Evolutionary conservation across 2,329 filamentous ascomycete species (phyloP), one percentile per base, ranked within the genome.

Genomic region (Botrytis sinoallii): DNA sequence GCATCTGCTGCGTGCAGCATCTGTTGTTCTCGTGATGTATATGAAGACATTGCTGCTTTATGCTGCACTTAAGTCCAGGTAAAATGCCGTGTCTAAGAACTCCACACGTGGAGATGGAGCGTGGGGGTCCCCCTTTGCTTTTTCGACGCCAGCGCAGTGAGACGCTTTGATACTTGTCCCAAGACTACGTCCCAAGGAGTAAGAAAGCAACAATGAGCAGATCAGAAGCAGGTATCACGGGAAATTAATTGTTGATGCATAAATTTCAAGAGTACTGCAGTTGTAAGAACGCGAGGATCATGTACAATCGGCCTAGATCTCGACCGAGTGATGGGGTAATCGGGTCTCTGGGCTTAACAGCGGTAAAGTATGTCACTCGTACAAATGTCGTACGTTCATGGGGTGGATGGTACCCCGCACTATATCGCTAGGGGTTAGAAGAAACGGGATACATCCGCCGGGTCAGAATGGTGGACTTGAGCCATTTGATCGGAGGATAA

Each of bases 21-120:
- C 71, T 72, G 63, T 46, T 59, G 71, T 72, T 72, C 71, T 72
- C 71, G 71, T 72, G 63, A 72, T 69, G 61, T 25, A 70, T 29
- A 20, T 67, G 64, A 60, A n/a, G 20, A 60, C 22, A 35, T 68
- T 69, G 71, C 71, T 72, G 71, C 71, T 72, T 72, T 72, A 68
- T 46, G 63, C 32, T 32, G 38, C 48, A 32, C 22, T 25, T 32
- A 7, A 55, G 3, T 52, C 64, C 46, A 68, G 32, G 57, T 12
- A 69, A 32, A 32, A 32, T 71, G 60, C 35, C 18, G 60, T 71
- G 59, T 71, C n/a, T 25, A 3, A 35, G n/a, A 42, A 52, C 52
- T 32, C 38, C 35, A 32, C 38, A 69, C 52, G 52, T 69, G 68
- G 40, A 46, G 44, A 20, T 32, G 20, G 18, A 3, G 29, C 68